Base-by-base conservation (phyloP, 495 filamentous ascomycete species). In the Aspergillus leporis region DNA sequence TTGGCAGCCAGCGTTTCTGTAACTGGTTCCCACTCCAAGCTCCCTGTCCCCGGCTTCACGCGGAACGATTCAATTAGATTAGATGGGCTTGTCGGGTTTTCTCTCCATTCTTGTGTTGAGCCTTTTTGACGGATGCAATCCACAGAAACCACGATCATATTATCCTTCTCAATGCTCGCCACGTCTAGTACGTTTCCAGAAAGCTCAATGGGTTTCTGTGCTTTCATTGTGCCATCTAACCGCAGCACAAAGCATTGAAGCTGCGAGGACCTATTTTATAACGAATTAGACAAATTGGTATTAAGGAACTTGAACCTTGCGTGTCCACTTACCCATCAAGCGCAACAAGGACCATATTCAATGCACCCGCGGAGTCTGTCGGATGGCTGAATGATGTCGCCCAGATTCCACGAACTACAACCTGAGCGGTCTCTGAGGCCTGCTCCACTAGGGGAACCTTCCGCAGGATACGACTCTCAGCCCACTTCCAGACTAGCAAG, bases 401-500 rank as follows among this genome's bases (percentile, higher is more conserved):
- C 75, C 74, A 78, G 53, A 79, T 78, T 0, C 70, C 72, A 25
- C 70, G 65, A 30, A 78, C 70, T 32, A 61, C 67, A 7, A 70
- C 48, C 21, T 75, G 67, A 8, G 67, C 31, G 22, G 59, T 25
- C 41, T 71, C 54, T 22, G 65, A 40, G 0, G 55, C 31, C 16
- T 70, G 56, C 7, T 69, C 57, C 16, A 63, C 58, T 18, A 79
- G 58, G 2, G 68, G 55, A 46, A 84, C 58, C 59, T 78, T 85
- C 25, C 84, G 76, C 1, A 87, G 59, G 5, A 87, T 56, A 34
- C 70, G 66, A 0, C 83, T 82, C 8, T 73, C 65, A 14, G 68
- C 64, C 94, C 94, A 98, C 58, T 92, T 80, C 93, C 93, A 97
- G 5, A 92, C 74, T 58, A 88, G 81, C 5, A 98, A 54, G 56